Base-by-base conservation (phyloP, 768 basidiomycete species). In the Cystobasidium tubakii region DNA sequence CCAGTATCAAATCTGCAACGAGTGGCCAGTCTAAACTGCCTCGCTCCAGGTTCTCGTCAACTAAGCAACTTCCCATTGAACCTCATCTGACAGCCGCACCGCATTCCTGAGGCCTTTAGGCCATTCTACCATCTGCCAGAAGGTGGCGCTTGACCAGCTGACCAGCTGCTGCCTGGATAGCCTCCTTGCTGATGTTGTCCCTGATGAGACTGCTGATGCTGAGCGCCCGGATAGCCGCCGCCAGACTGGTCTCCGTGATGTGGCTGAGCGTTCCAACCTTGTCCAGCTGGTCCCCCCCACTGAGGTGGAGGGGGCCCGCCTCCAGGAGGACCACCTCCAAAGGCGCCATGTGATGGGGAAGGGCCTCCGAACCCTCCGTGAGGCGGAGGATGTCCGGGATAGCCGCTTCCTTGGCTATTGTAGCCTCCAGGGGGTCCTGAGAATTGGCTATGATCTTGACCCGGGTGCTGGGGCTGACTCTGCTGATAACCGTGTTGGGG, bases 241-340 rank as follows among this genome's bases (percentile, higher is more conserved):
- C 39, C 39, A 12, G 31, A 55, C 12, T 63, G 33, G 27, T 63
- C 27, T 10, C 9, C 62, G 31, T 36, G 27, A 27, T 12, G 63
- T 19, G 31, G 25, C 21, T 43, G 33, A 46, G 23, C 57, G 21
- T 31, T 34, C 33, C 57, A 27, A 29, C 57, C 57, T 29, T 36
- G 27, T 6, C 63, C 63, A 12, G 31, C 33, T 19, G 33, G 33
- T 34, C 63, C 63, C 6, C 63, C 63, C 66, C 39, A 53, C 4
- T 19, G 54, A 31, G 69, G 54, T 7, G 69, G 69, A 71, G 69
- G 69, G 36, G 69, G 69, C 4, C 54, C 69, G 31, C 63, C 43
- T 15, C 57, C 27, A 25, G 9, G 55, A 3, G 33, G 55, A 57
- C 46, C 46, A 46, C 54, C 67, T 2, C 67, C 69, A 44, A 33